phyloP scores from a whole-genome alignment of 2,329 filamentous ascomycete species.

The Trichophyton simii region DNA sequence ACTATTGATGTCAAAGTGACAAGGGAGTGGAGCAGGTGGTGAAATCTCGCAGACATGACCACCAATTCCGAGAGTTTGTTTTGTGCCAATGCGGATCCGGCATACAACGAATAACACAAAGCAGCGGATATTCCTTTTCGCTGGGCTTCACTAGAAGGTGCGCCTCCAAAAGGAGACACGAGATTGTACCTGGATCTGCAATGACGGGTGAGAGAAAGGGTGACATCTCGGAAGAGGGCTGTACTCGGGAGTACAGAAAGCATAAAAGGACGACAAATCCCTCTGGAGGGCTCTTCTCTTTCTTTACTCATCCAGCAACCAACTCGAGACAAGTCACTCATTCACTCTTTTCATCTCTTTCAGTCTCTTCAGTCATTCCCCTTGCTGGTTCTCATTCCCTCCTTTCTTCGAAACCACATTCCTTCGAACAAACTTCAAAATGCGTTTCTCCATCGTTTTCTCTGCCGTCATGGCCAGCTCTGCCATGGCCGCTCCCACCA shows the following conservation, averaged over 20 bases:
- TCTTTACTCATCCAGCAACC: neutral
- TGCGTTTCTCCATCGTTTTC: neutral
- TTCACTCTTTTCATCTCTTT: neutral
- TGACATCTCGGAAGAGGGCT: neutral
- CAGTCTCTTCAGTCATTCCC: neutral
- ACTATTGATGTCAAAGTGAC: neutral
- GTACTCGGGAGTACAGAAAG: neutral
- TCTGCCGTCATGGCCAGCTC: neutral
- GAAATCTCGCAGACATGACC: neutral
- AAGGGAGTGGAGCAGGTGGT: neutral
- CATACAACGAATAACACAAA: neutral
- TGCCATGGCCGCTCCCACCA: neutral
- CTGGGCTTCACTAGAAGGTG: neutral
- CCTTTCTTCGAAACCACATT: neutral
- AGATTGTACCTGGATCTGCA: neutral
- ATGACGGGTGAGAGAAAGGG: neutral
- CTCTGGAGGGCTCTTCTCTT: neutral
- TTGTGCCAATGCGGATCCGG: neutral
- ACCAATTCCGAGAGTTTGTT: neutral
- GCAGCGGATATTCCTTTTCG: neutral
- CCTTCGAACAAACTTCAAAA: neutral
- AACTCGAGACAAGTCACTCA: constrained; percentile 2
- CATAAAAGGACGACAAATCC: neutral
- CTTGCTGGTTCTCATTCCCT: neutral
- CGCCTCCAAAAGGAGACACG: neutral